Evolutionary conservation across 192 early-diverging fungal genomes (phyloP).

Genomic region (Blastocladiella britannica): DNA sequence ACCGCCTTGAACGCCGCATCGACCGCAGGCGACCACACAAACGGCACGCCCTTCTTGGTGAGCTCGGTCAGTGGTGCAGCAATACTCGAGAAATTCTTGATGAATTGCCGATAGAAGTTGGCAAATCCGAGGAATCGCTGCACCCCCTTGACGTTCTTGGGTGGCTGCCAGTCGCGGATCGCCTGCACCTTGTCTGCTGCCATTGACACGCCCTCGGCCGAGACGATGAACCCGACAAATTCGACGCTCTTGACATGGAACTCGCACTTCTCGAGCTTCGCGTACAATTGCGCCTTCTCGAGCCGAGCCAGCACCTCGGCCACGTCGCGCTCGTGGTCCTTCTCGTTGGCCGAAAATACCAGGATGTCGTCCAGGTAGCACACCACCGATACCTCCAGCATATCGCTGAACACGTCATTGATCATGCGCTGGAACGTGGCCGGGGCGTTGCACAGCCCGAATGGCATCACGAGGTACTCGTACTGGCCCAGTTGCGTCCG

Average conservation of each 20-base stretch:
- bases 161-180: constrained; percentile 10
- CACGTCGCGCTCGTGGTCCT: constrained; percentile 2
- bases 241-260: too few relatives aligned
- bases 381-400: constrained; percentile 11
- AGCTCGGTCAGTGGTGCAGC: constrained; percentile 8
- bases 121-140: constrained; percentile 10
- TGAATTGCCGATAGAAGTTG: constrained; percentile 15
- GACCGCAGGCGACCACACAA: constrained; percentile 4
- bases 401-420: constrained; percentile 19
- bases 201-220: constrained; percentile 6
- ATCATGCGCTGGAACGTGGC: constrained; percentile 29
- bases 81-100: constrained; percentile 11
- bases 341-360: constrained; percentile 3
- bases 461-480: constrained; percentile 36
- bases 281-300: too few relatives aligned
- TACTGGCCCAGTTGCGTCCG: constrained; percentile 14
- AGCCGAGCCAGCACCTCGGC: background rate
- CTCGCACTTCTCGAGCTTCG: too few relatives aligned
- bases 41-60: constrained; percentile 8
- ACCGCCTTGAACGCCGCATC: constrained; percentile 2
- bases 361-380: constrained; percentile 22
- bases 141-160: constrained; percentile 6
- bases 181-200: constrained; percentile 8
- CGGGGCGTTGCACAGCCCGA: constrained; percentile 36
- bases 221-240: constrained; percentile 11